Conservation (phyloP, 345 rosid species). For the Arabidopsis arenosa region DNA sequence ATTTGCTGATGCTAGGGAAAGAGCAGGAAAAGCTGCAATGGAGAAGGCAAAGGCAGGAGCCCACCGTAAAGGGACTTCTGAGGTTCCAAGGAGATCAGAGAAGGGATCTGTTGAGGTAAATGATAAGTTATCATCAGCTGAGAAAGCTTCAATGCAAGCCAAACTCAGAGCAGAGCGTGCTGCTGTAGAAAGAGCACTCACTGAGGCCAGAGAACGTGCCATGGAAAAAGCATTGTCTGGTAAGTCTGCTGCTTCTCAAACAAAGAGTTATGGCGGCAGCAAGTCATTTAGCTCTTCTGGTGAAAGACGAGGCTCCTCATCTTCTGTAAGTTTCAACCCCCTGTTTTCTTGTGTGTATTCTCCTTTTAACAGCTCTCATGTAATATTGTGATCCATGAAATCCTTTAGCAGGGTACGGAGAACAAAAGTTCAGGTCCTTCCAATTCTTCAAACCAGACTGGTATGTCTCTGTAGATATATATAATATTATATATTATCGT, state of each 20-base stretch:
- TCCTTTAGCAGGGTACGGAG: slow-evolving; percentile 63
- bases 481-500: neutral
- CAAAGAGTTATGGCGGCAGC: slow-evolving; percentile 57
- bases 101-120: slow-evolving; percentile 58
- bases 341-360: neutral
- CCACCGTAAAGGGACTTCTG: slow-evolving; percentile 59
- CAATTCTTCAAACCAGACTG: slow-evolving; percentile 46
- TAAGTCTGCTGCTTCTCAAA: slow-evolving; percentile 51
- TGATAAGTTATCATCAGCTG: slow-evolving; percentile 49
- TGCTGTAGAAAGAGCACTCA: slow-evolving; percentile 93
- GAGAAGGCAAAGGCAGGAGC: slow-evolving; percentile 73
- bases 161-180: slow-evolving; percentile 84
- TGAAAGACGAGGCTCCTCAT: slow-evolving; percentile 54
- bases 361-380: slow-evolving; percentile 12
- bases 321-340: slow-evolving; percentile 54
- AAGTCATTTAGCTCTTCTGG: slow-evolving; percentile 57
- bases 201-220: slow-evolving; percentile 93
- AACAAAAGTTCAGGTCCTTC: slow-evolving; percentile 53
- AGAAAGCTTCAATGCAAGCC: slow-evolving; percentile 63
- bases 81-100: slow-evolving; percentile 59
- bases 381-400: slow-evolving; percentile 14
- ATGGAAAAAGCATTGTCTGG: slow-evolving; percentile 81
- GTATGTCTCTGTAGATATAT: slow-evolving; percentile 45
- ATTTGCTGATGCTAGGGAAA: slow-evolving; percentile 83
- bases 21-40: slow-evolving; percentile 77